Percentiles rank a stretch among this genome's conserved stretches.
Evolutionary conservation across 2,329 filamentous ascomycete species (phyloP).

Genomic region (Sclerotinia nivalis): DNA sequence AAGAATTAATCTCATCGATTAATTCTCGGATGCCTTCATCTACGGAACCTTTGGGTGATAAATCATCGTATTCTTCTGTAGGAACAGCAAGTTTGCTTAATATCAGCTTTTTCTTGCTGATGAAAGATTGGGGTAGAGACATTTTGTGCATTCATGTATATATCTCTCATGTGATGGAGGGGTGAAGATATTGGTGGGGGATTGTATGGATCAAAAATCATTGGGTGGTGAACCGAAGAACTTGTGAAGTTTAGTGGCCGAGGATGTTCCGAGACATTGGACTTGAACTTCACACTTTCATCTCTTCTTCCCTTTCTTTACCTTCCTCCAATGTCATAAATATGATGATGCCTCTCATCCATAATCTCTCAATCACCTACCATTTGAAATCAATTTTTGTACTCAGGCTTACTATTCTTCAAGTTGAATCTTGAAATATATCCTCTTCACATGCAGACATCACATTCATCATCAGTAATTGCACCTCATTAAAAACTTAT

Average conservation of each 20-base stretch:
- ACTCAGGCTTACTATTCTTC: not conserved
- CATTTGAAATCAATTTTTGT: not conserved
- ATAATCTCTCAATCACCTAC: too few relatives aligned
- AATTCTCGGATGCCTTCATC: constrained; percentile 76
- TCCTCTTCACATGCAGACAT: not conserved
- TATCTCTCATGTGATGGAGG: constrained; percentile 11
- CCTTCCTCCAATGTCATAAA: not conserved
- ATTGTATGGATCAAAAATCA: not conserved
- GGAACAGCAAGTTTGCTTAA: constrained; percentile 69
- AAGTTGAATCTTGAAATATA: not conserved
- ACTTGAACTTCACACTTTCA: not conserved
- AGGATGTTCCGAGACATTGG: constrained; percentile 5
- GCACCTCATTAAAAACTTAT: not conserved
- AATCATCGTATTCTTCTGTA: constrained; percentile 72
- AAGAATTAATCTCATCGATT: constrained; percentile 74
- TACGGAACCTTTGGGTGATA: constrained; percentile 85
- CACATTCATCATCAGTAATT: not conserved
- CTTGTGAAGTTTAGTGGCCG: not conserved
- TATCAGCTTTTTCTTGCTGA: constrained; percentile 69
- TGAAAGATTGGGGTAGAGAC: constrained; percentile 47
- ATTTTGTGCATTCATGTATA: not conserved
- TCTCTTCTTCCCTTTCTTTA: not conserved
- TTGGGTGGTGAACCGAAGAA: constrained; percentile 12
- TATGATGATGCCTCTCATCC: not conserved
- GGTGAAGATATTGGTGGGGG: constrained; percentile 13